phyloP scores from a whole-genome alignment of 208 protist genomes.

The Trypanosoma vivax region DNA sequence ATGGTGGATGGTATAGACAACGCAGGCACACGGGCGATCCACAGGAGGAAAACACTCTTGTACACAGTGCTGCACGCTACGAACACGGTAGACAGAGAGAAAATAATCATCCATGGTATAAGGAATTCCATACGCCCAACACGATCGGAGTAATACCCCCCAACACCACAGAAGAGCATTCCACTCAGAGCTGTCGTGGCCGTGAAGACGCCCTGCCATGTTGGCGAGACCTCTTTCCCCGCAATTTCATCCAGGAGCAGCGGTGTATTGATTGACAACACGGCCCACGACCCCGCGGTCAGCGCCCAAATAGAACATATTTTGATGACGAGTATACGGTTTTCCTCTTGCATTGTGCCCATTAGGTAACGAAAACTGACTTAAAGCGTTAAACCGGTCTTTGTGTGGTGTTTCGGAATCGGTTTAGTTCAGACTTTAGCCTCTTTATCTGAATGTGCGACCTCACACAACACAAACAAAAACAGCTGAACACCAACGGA shows the following conservation, averaged over 20 bases:
- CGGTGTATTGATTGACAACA: constrained; percentile 18
- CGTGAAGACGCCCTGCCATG: constrained; percentile 37
- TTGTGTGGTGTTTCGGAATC: too few relatives aligned
- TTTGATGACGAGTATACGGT: background rate
- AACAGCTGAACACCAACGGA: too few relatives aligned
- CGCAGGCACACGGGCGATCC: constrained; percentile 23
- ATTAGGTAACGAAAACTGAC: constrained; percentile 10
- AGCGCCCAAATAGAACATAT: constrained; percentile 20
- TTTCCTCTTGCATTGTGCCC: constrained; percentile 1
- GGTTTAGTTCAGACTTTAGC: too few relatives aligned
- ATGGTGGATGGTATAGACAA: constrained; percentile 34
- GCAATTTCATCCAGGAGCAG: constrained; percentile 40
- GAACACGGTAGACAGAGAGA: constrained; percentile 19
- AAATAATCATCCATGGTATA: constrained; percentile 28
- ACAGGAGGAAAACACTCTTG: constrained; percentile 18
- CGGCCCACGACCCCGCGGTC: constrained; percentile 7
- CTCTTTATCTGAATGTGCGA: too few relatives aligned
- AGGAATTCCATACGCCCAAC: constrained; percentile 26
- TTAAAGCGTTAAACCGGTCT: too few relatives aligned
- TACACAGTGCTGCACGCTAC: constrained; percentile 18
- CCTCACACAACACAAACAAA: too few relatives aligned
- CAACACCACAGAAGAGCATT: constrained; percentile 25
- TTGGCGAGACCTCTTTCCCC: constrained; percentile 13
- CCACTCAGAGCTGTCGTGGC: constrained; percentile 31
- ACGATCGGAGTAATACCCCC: constrained; percentile 32